A percentile compares a stretch with the other conserved stretches of the same genome.
Conservation (phyloP, 176 grass and related monocot species). For the Aegilops umbellulata region DNA sequence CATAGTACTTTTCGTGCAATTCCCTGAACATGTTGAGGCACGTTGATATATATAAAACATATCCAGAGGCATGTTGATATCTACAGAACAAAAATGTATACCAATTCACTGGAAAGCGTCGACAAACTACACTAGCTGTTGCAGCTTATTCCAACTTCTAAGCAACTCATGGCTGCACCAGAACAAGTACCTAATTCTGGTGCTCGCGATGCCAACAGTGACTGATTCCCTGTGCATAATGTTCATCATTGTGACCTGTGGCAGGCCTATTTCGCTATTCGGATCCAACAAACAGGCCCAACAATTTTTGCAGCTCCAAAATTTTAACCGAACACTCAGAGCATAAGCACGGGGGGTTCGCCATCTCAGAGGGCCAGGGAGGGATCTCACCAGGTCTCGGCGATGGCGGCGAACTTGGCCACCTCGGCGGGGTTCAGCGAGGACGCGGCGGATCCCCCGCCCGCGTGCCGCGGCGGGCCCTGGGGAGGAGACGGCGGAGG, state of each 20-base stretch:
- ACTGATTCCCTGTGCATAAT: not conserved
- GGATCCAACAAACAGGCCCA: not conserved
- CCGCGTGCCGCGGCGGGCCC: not conserved
- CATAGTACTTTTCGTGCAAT: not conserved
- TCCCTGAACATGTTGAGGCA: not conserved
- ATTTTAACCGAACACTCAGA: not conserved
- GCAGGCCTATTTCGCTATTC: not conserved
- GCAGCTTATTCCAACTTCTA: not conserved
- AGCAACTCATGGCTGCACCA: not conserved
- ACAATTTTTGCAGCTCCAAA: too few species aligned
- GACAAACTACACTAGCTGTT: not conserved
- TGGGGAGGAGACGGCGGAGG: conserved; percentile 27
- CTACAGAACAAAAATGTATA: not conserved
- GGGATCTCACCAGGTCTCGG: conserved; percentile 74
- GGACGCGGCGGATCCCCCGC: conserved; percentile 24
- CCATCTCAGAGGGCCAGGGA: not conserved
- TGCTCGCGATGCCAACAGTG: not conserved
- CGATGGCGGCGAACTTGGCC: conserved; percentile 78
- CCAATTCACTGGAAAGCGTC: not conserved
- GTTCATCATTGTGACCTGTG: not conserved
- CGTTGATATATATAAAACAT: not conserved
- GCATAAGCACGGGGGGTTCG: not conserved
- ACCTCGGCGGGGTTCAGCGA: conserved; percentile 70
- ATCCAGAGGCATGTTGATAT: not conserved
- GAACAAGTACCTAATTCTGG: not conserved